Percentiles rank a stretch among this genome's conserved stretches.
phyloP scores from a whole-genome alignment of 352 stramenopile genomes.

The Globisporangium paddicum region DNA sequence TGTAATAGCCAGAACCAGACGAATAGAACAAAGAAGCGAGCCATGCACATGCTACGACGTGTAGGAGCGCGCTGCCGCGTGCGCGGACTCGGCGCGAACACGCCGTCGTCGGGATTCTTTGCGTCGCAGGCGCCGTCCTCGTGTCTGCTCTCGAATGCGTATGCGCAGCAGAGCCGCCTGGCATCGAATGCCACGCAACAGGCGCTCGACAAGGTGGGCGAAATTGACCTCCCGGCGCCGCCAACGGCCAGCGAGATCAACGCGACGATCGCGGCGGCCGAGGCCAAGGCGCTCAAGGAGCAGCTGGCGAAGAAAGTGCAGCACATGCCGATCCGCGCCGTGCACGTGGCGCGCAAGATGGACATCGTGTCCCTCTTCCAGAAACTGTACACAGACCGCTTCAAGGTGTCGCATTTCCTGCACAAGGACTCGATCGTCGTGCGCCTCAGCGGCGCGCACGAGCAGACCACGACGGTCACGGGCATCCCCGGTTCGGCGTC shows the following conservation, averaged over 20 bases:
- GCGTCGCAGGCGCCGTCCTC: conserved; percentile 6
- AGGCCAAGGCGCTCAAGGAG: conserved; percentile 40
- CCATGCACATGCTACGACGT: conserved; percentile 43
- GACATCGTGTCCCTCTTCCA: conserved; percentile 83
- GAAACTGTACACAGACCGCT: conserved; percentile 83
- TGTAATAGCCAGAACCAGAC: neutral
- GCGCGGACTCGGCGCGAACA: conserved; percentile 4
- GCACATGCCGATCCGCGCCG: conserved; percentile 58
- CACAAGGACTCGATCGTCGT: conserved; percentile 82
- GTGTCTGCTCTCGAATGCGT: conserved; percentile 14
- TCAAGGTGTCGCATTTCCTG: conserved; percentile 77
- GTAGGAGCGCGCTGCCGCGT: conserved; percentile 20
- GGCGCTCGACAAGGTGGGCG: conserved; percentile 14
- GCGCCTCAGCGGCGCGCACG: conserved; percentile 37
- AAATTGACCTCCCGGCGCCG: conserved; percentile 42
- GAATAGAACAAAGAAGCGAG: neutral
- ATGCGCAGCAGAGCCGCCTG: conserved; percentile 10
- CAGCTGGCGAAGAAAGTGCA: conserved; percentile 42
- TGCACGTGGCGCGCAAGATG: conserved; percentile 83
- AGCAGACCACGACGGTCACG: conserved; percentile 33
- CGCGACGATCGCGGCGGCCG: conserved; percentile 59
- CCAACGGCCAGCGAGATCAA: conserved; percentile 61
- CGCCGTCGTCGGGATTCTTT: neutral
- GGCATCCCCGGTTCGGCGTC: conserved; percentile 9
- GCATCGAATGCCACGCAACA: conserved; percentile 3